A percentile compares a stretch with the other conserved stretches of the same genome.
phyloP scores from a whole-genome alignment of 2,329 filamentous ascomycete species.

The Tolypocladium inflatum region DNA sequence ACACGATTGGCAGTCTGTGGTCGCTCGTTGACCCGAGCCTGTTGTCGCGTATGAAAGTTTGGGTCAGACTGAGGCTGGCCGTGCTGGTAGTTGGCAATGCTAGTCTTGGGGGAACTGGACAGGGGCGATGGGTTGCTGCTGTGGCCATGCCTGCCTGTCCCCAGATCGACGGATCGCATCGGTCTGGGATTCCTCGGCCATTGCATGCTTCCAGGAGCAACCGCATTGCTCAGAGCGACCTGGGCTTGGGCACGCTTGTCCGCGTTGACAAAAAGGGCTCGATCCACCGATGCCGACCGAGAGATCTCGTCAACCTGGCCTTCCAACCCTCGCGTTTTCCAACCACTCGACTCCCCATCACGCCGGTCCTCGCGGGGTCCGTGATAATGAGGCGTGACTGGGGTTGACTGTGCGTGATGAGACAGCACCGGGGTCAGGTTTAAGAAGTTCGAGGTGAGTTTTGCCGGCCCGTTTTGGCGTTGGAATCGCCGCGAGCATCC shows the following conservation, averaged over 20 bases:
- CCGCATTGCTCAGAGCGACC: slow-evolving; percentile 52
- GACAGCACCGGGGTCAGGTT: slow-evolving; percentile 20
- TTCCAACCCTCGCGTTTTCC: slow-evolving; percentile 31
- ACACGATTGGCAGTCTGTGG: slow-evolving; percentile 38
- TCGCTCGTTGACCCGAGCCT: slow-evolving; percentile 27
- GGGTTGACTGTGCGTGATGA: slow-evolving; percentile 16
- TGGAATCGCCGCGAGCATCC: slow-evolving; percentile 16
- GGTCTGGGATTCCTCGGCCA: slow-evolving; percentile 35
- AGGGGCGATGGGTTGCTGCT: slow-evolving; percentile 26
- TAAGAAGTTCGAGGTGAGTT: slow-evolving; percentile 32
- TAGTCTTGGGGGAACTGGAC: slow-evolving; percentile 25
- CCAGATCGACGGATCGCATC: slow-evolving; percentile 33
- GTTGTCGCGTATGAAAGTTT: slow-evolving; percentile 24
- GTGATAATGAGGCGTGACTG: slow-evolving; percentile 27
- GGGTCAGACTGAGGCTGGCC: slow-evolving; percentile 34
- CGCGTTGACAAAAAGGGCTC: slow-evolving; percentile 45
- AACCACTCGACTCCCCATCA: slow-evolving; percentile 24
- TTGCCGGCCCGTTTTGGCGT: slow-evolving; percentile 35
- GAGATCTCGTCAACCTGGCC: slow-evolving; percentile 33
- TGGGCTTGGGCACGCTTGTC: slow-evolving; percentile 58
- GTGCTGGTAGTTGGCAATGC: slow-evolving; percentile 28
- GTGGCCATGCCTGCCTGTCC: slow-evolving; percentile 16
- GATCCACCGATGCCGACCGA: slow-evolving; percentile 55
- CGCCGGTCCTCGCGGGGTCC: slow-evolving; percentile 27
- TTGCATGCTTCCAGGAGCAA: slow-evolving; percentile 51